Conservation (phyloP, 352 stramenopile species). For the Phytophthora kernoviae region DNA sequence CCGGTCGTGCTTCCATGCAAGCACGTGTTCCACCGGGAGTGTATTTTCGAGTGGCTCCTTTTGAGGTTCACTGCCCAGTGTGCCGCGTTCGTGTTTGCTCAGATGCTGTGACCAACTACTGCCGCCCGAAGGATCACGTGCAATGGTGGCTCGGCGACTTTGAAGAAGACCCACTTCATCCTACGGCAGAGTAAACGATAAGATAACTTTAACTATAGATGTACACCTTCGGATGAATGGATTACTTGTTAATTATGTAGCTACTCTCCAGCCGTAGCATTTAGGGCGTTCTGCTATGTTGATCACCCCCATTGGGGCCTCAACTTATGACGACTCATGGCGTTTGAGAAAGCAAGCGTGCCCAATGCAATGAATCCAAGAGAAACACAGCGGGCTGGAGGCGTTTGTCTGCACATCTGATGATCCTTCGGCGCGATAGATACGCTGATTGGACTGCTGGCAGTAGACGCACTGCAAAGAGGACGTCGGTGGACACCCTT, state of each 20-base stretch:
- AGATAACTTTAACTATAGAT: not conserved
- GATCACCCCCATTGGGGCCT: too few species aligned
- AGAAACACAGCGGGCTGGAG: conserved; percentile 20
- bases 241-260: not conserved
- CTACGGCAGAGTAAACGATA: conserved; percentile 7
- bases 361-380: not conserved
- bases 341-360: too few species aligned
- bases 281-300: too few species aligned
- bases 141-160: conserved; percentile 78
- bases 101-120: conserved; percentile 64
- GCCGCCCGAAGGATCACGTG: conserved; percentile 52
- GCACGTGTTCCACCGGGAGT: conserved; percentile 75
- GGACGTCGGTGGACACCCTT: conserved; percentile 18
- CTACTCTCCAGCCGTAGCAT: too few species aligned
- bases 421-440: too few species aligned
- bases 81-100: conserved; percentile 61
- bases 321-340: too few species aligned
- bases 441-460: conserved; percentile 7
- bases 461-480: conserved; percentile 19
- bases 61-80: conserved; percentile 73
- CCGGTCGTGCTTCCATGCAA: conserved; percentile 58
- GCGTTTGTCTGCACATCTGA: too few species aligned
- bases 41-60: conserved; percentile 80
- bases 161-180: conserved; percentile 51
- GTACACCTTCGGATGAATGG: too few species aligned